Percentiles rank a stretch among this genome's conserved stretches.
phyloP scores from a whole-genome alignment of 192 early-diverging fungal genomes.

The Pilaira anomala region DNA sequence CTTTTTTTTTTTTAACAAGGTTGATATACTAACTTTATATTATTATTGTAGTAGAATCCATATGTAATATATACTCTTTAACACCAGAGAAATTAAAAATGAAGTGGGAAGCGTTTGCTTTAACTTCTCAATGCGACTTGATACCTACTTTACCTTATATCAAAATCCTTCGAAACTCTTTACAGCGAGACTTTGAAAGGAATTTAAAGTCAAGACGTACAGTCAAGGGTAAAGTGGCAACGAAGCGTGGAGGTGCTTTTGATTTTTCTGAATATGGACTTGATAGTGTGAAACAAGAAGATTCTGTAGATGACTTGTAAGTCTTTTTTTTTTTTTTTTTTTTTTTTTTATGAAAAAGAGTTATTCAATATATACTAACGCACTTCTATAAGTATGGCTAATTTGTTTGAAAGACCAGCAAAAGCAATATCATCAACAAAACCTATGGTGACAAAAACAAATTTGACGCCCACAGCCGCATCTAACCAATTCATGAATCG shows the following conservation, averaged over 20 bases:
- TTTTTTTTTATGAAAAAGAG: neutral
- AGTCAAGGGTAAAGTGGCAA: constrained; percentile 3
- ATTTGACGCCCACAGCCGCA: neutral
- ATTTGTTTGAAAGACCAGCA: neutral
- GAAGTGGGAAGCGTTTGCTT: constrained; percentile 37
- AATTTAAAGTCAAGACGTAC: constrained; percentile 6
- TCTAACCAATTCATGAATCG: constrained; percentile 43
- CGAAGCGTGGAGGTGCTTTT: neutral
- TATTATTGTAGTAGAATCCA: neutral
- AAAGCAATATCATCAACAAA: neutral
- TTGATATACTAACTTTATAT: neutral
- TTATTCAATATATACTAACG: too few relatives aligned
- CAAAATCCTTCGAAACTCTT: constrained; percentile 12
- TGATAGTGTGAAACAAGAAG: constrained; percentile 7
- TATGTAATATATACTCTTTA: constrained; percentile 30
- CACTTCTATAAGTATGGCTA: constrained; percentile 3
- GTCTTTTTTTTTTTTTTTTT: neutral
- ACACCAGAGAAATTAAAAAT: constrained; percentile 21
- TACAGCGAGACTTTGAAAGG: constrained; percentile 30
- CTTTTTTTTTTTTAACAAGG: neutral
- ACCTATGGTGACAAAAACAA: neutral
- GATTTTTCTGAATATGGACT: constrained; percentile 1
- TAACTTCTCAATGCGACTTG: constrained; percentile 8
- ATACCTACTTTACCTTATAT: constrained; percentile 25
- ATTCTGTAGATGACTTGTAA: constrained; percentile 18